These are phyloP conservation scores for Cyclotella distinguenda DNA, from an alignment of 108 stramenopile species.

Conservation along the genomic window DNA sequence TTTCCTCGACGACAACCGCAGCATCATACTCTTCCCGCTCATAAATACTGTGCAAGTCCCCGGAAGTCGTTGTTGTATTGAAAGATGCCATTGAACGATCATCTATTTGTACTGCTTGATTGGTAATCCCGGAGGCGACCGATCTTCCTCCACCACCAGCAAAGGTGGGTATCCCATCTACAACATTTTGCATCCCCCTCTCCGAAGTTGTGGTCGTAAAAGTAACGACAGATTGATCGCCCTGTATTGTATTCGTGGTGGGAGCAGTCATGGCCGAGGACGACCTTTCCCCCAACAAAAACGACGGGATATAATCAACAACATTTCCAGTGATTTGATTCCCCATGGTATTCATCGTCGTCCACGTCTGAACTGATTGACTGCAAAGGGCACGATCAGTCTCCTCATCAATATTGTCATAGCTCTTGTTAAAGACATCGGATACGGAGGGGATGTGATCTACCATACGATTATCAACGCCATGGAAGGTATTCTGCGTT, in stretches of 20 bases:
- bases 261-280: conserved; percentile 20
- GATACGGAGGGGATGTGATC: conserved; percentile 41
- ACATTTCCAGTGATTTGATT: conserved; percentile 37
- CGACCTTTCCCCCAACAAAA: not conserved
- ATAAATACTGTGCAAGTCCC: conserved; percentile 23
- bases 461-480: conserved; percentile 26
- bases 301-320: conserved; percentile 33
- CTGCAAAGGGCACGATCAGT: conserved; percentile 26
- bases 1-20: not conserved
- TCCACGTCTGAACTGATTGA: conserved; percentile 39
- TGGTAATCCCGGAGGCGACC: conserved; percentile 38
- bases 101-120: conserved; percentile 36
- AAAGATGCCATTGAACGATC: conserved; percentile 38
- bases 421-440: not conserved
- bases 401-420: conserved; percentile 9
- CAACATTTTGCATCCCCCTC: conserved; percentile 40
- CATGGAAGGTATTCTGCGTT: conserved; percentile 33
- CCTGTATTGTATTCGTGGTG: conserved; percentile 30
- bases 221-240: conserved; percentile 32
- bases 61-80: conserved; percentile 38
- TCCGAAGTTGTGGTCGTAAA: conserved; percentile 27
- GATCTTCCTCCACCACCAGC: conserved; percentile 40
- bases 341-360: conserved; percentile 39
- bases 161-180: conserved; percentile 41
- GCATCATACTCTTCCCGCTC: conserved; percentile 10